Evolutionary conservation across 1,284 basidiomycete genomes (phyloP).

Genomic region (Melampsora medusae): DNA sequence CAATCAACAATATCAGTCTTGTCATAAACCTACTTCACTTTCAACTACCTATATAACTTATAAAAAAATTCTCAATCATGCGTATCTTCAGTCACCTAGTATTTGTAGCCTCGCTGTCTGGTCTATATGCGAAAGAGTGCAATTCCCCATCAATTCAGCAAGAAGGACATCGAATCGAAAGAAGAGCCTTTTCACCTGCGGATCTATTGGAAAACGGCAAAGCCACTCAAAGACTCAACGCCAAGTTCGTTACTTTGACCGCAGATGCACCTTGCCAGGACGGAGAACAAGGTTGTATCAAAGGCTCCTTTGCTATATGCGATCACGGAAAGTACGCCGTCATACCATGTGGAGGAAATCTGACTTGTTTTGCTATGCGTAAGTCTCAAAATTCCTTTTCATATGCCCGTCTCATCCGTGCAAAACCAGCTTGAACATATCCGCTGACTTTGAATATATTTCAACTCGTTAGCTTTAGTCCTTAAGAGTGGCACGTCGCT

Average conservation of each 20-base stretch:
- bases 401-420: not conserved
- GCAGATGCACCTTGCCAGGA: conserved; percentile 18
- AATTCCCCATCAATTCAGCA: no score
- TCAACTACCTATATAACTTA: no score
- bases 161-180: no score
- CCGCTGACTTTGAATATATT: not conserved
- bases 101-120: no score
- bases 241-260: conserved; percentile 27
- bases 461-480: conserved; percentile 16
- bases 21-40: no score
- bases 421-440: not conserved
- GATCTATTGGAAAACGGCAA: conserved; percentile 31
- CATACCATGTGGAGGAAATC: conserved; percentile 19
- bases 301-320: conserved; percentile 26
- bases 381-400: not conserved
- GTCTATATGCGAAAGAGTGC: no score
- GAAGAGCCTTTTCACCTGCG: conserved; percentile 12
- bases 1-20: no score
- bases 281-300: conserved; percentile 27
- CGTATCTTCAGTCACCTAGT: no score
- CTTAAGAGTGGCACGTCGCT: conserved; percentile 32
- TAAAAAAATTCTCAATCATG: no score
- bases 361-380: conserved; percentile 42
- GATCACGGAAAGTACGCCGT: conserved; percentile 29
- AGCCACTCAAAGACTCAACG: conserved; percentile 36